Evolutionary conservation across 441 rosid species (phyloP).

Genomic region (Sinapis alba): DNA sequence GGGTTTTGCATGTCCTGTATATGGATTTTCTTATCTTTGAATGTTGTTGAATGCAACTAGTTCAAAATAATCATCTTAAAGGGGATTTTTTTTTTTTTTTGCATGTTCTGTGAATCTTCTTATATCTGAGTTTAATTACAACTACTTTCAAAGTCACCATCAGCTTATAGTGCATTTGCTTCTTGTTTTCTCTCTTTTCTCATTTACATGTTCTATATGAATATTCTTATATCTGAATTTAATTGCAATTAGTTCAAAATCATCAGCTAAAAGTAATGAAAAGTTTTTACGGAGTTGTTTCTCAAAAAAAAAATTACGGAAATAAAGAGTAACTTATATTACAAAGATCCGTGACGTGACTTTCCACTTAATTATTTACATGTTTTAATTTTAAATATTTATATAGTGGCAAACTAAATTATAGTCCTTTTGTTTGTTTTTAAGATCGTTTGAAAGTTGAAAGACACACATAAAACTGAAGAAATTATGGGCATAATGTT

Average conservation of each 20-base stretch:
- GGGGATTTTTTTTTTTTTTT: not conserved
- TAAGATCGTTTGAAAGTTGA: not conserved
- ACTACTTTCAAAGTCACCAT: not conserved
- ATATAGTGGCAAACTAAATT: not conserved
- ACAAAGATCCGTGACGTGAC: not conserved
- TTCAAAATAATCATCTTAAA: not conserved
- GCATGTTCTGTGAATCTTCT: not conserved
- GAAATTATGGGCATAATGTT: not conserved
- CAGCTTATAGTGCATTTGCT: not conserved
- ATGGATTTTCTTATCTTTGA: not conserved
- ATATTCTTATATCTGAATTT: not conserved
- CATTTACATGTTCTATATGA: not conserved
- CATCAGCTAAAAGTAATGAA: not conserved
- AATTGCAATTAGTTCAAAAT: not conserved
- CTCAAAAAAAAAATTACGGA: not conserved
- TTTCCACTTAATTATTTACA: slow-evolving; percentile 1
- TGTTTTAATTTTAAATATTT: not conserved
- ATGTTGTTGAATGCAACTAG: not conserved
- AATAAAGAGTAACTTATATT: not conserved
- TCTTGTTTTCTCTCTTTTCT: not conserved
- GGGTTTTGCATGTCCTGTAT: not conserved
- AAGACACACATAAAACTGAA: not conserved
- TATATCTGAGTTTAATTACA: not conserved
- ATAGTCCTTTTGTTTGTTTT: not conserved
- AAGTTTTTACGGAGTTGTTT: not conserved